Conservation (phyloP, 306 rosid species). For the Abrus precatorius region DNA sequence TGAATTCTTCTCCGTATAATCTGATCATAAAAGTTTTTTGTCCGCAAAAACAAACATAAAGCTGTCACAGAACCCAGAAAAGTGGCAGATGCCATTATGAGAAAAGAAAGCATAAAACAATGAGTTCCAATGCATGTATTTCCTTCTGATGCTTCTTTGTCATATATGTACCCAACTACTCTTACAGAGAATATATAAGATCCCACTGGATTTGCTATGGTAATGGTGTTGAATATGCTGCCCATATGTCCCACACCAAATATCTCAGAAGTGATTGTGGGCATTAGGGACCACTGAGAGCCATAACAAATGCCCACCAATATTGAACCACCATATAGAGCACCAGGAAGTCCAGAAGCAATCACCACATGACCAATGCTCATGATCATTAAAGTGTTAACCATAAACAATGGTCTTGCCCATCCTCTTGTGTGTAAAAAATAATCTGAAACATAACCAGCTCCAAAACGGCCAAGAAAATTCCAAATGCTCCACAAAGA, state of each 20-base stretch:
- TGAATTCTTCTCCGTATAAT: conserved; percentile 53
- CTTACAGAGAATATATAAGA: conserved; percentile 76
- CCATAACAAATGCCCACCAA: conserved; percentile 85
- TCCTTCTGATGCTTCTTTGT: conserved; percentile 61
- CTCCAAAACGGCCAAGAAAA: conserved; percentile 88
- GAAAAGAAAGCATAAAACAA: conserved; percentile 65
- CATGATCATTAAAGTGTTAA: conserved; percentile 61
- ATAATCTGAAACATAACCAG: conserved; percentile 73
- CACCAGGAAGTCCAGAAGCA: conserved; percentile 64
- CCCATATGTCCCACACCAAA: conserved; percentile 81
- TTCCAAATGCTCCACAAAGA: conserved; percentile 94
- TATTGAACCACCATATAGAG: conserved; percentile 67
- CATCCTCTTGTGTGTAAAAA: conserved; percentile 67
- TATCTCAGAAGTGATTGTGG: conserved; percentile 76
- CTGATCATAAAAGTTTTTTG: conserved; percentile 60
- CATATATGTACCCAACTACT: conserved; percentile 74
- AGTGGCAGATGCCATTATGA: conserved; percentile 66
- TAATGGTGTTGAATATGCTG: conserved; percentile 77
- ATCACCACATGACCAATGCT: conserved; percentile 65
- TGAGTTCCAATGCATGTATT: conserved; percentile 59
- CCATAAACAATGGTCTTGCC: conserved; percentile 78
- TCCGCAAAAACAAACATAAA: conserved; percentile 62
- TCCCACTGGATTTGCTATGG: conserved; percentile 71
- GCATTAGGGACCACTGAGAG: conserved; percentile 84
- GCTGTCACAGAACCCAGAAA: conserved; percentile 65